A percentile compares a stretch with the other conserved stretches of the same genome.
Conservation (phyloP, 192 early-diverging fungal genomes). For the Spizellomyces punctatus region DNA sequence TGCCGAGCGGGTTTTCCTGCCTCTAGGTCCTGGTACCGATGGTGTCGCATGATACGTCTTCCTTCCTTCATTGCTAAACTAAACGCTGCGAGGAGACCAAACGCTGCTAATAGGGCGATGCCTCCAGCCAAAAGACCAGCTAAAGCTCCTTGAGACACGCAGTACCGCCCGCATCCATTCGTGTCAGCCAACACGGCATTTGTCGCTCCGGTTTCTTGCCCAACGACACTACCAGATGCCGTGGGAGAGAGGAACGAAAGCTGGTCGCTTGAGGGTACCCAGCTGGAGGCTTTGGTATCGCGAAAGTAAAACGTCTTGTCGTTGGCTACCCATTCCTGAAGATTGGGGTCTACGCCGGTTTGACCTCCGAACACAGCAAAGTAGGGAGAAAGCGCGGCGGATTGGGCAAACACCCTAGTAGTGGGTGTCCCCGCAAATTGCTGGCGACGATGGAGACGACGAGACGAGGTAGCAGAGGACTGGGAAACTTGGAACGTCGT, state of each 20-base stretch:
- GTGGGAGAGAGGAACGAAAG: neutral
- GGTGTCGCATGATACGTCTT: neutral
- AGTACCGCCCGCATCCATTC: neutral
- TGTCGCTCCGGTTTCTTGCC: neutral
- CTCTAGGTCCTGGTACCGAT: neutral
- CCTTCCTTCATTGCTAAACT: slow-evolving; percentile 1
- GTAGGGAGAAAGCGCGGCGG: slow-evolving; percentile 10
- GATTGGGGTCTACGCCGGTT: slow-evolving; percentile 2
- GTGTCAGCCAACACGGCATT: neutral
- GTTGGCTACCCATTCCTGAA: slow-evolving; percentile 7
- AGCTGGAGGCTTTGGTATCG: neutral
- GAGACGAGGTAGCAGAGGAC: neutral
- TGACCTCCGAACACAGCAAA: slow-evolving; percentile 17
- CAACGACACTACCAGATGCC: neutral
- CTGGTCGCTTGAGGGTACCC: neutral
- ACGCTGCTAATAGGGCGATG: neutral
- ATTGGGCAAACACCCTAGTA: slow-evolving; percentile 11
- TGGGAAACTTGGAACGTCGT: slow-evolving; percentile 3
- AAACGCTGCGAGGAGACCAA: slow-evolving; percentile 13
- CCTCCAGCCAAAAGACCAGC: slow-evolving; percentile 5
- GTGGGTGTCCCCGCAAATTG: slow-evolving; percentile 4
- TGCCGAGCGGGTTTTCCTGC: neutral
- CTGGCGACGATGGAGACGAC: slow-evolving; percentile 7
- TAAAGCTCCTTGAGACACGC: slow-evolving; percentile 1
- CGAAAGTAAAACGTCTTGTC: slow-evolving; percentile 4